phyloP scores from a whole-genome alignment of 1,284 basidiomycete species.

The Filobasidium uniguttulatum region DNA sequence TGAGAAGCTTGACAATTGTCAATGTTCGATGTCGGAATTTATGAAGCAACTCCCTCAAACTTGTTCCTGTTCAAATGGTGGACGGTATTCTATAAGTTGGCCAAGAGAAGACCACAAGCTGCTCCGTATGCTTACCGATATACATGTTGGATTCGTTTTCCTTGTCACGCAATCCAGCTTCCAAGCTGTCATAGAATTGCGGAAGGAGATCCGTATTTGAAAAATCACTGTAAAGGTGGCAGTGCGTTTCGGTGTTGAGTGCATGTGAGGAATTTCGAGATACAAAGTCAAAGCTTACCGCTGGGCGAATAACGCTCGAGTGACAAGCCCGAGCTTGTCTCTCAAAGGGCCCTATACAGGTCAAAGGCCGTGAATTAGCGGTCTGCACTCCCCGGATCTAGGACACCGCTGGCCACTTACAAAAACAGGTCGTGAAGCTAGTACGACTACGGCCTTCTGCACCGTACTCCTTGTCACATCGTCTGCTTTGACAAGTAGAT shows the following conservation, averaged over 20 bases:
- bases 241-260: no score
- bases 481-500: slow-evolving; percentile 63
- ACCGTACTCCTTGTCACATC: slow-evolving; percentile 93
- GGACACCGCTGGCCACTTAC: slow-evolving; percentile 36
- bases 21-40: slow-evolving; percentile 86
- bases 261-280: no score
- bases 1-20: slow-evolving; percentile 84
- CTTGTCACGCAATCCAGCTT: slow-evolving; percentile 37
- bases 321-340: slow-evolving; percentile 93
- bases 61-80: slow-evolving; percentile 50
- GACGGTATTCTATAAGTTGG: not conserved
- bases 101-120: not conserved
- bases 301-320: slow-evolving; percentile 76
- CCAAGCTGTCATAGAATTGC: slow-evolving; percentile 63
- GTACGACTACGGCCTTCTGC: slow-evolving; percentile 92
- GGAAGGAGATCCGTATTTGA: slow-evolving; percentile 65
- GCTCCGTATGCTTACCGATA: slow-evolving; percentile 23
- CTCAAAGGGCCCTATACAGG: slow-evolving; percentile 48
- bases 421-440: slow-evolving; percentile 79
- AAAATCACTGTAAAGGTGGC: slow-evolving; percentile 52
- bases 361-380: not conserved
- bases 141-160: slow-evolving; percentile 32
- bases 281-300: slow-evolving; percentile 40
- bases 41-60: slow-evolving; percentile 80
- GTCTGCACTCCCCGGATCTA: not conserved